phyloP scores from a whole-genome alignment of 306 rosid species.

The Psophocarpus tetragonolobus region DNA sequence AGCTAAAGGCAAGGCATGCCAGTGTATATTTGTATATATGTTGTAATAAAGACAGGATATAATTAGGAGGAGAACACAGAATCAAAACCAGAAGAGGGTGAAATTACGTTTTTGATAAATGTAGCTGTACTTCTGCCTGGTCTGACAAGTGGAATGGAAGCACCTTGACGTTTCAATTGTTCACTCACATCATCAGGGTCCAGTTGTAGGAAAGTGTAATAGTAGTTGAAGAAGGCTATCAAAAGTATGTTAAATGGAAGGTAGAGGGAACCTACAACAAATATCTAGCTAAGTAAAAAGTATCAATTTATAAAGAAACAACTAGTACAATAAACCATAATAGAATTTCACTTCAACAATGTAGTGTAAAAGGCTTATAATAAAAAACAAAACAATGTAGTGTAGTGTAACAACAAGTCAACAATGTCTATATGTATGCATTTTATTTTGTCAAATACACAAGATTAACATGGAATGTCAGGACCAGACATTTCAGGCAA shows the following conservation, averaged over 20 bases:
- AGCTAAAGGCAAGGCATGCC: constrained; percentile 18
- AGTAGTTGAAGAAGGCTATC: constrained; percentile 96
- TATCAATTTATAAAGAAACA: constrained; percentile 12
- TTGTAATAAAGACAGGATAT: background rate
- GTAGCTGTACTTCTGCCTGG: constrained; percentile 88
- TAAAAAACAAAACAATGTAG: no score
- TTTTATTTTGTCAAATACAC: background rate
- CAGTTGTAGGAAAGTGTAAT: constrained; percentile 94
- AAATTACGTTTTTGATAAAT: constrained; percentile 75
- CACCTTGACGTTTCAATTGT: constrained; percentile 96
- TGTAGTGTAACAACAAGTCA: no score
- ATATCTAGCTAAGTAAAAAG: constrained; percentile 30
- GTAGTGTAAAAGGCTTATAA: no score
- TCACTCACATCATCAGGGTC: constrained; percentile 97
- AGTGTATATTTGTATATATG: background rate
- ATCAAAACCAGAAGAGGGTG: constrained; percentile 3
- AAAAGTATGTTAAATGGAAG: constrained; percentile 86
- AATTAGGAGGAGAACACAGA: constrained; percentile 2
- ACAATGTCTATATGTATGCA: background rate
- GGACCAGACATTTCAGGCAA: background rate
- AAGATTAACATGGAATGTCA: background rate
- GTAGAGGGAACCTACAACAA: constrained; percentile 78
- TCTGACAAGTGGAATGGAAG: constrained; percentile 93
- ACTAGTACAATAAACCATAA: constrained; percentile 3
- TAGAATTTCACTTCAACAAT: background rate